Conservation (phyloP, 768 basidiomycete genomes). For the Naganishia vishniacii region DNA sequence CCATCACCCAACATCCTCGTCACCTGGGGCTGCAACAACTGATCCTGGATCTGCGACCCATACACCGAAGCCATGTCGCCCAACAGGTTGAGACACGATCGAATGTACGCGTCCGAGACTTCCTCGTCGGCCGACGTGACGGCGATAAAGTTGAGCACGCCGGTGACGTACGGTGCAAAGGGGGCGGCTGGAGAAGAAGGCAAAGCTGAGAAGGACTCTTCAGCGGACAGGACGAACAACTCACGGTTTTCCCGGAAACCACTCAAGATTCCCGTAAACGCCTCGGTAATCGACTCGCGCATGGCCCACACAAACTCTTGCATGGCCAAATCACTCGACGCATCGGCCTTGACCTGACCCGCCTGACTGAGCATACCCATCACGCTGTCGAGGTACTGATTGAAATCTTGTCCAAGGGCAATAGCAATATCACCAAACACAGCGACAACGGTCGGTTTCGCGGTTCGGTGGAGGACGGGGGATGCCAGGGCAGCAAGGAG, state of each 20-base stretch:
- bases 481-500: slow-evolving; percentile 86
- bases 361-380: slow-evolving; percentile 90
- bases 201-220: too few relatives aligned
- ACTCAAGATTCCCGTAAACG: slow-evolving; percentile 89
- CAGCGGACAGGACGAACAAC: too few relatives aligned
- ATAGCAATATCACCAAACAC: slow-evolving; percentile 96
- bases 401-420: slow-evolving; percentile 77
- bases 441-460: slow-evolving; percentile 92
- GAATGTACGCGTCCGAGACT: slow-evolving; percentile 68
- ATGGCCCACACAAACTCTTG: slow-evolving; percentile 85
- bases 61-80: slow-evolving; percentile 90
- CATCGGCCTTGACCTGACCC: slow-evolving; percentile 76
- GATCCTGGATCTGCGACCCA: slow-evolving; percentile 70
- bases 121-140: slow-evolving; percentile 77
- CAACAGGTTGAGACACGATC: slow-evolving; percentile 73
- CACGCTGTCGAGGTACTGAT: slow-evolving; percentile 81
- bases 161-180: slow-evolving; percentile 64
- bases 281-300: slow-evolving; percentile 92
- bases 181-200: slow-evolving; percentile 48
- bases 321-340: slow-evolving; percentile 53
- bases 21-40: slow-evolving; percentile 71
- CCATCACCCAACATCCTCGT: slow-evolving; percentile 65
- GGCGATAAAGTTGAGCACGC: slow-evolving; percentile 69
- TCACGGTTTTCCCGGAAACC: slow-evolving; percentile 77
- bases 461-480: slow-evolving; percentile 80